These are phyloP conservation scores for Salvia rosmarinus DNA, from an alignment of 257 asterid species.

Conservation along the genomic window DNA sequence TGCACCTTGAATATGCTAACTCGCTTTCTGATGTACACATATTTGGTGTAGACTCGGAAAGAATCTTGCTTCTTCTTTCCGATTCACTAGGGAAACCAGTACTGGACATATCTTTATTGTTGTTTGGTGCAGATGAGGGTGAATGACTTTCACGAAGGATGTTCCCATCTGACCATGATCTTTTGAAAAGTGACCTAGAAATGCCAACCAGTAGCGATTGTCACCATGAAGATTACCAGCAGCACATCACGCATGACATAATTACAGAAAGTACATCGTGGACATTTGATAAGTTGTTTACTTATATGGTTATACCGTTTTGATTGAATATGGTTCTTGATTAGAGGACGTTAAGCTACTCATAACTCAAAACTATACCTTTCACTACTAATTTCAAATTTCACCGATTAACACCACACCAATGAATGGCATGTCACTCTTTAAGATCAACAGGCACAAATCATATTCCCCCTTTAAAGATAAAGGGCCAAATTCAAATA, in stretches of 20 bases:
- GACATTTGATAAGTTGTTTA: not conserved
- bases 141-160: conserved; percentile 65
- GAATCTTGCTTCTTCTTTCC: conserved; percentile 46
- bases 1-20: conserved; percentile 70
- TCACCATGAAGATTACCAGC: too few species aligned
- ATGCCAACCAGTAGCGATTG: conserved; percentile 34
- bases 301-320: not conserved
- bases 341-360: not conserved
- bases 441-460: conserved; percentile 7
- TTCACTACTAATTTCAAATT: conserved; percentile 16
- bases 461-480: conserved; percentile 11
- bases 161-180: conserved; percentile 92
- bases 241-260: too few species aligned
- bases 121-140: conserved; percentile 48
- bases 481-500: conserved; percentile 24
- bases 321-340: conserved; percentile 16
- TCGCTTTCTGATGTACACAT: conserved; percentile 60
- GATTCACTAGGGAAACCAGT: conserved; percentile 55
- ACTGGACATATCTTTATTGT: conserved; percentile 48
- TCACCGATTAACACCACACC: conserved; percentile 8
- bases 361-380: conserved; percentile 9
- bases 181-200: conserved; percentile 62
- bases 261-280: conserved; percentile 13
- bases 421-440: conserved; percentile 20
- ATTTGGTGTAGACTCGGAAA: conserved; percentile 76